Conservation (phyloP, 2,329 filamentous ascomycete species). For the Clonostachys chloroleuca region DNA sequence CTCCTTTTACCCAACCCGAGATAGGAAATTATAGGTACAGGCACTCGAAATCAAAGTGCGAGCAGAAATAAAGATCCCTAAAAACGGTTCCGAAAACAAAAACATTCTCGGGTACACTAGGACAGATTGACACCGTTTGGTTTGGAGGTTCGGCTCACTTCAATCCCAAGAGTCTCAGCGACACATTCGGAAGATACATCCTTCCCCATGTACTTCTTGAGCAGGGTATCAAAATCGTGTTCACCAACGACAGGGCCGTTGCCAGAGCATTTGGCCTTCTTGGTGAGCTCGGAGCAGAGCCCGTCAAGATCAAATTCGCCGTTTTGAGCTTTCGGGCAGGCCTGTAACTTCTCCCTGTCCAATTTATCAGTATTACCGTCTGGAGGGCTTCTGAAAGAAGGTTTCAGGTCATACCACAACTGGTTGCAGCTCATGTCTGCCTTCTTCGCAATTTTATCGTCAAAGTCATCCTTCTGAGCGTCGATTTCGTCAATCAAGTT, state of each 20-base stretch:
- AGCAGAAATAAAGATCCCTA: no score
- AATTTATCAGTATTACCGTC: neutral
- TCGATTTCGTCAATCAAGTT: conserved; percentile 78
- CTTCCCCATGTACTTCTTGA: conserved; percentile 58
- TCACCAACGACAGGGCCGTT: conserved; percentile 85
- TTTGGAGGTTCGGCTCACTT: conserved; percentile 24
- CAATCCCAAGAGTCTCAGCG: conserved; percentile 55
- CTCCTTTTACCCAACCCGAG: no score
- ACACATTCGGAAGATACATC: conserved; percentile 25
- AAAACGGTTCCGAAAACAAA: no score
- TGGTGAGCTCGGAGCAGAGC: conserved; percentile 86
- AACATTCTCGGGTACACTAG: neutral
- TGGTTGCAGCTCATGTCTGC: conserved; percentile 80
- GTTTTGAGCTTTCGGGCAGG: conserved; percentile 79
- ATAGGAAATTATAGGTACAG: no score
- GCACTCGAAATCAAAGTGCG: neutral
- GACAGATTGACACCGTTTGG: conserved; percentile 6
- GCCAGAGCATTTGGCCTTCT: conserved; percentile 94
- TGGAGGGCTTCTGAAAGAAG: neutral
- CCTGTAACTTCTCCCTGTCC: conserved; percentile 81
- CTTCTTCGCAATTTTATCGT: conserved; percentile 54
- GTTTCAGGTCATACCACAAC: conserved; percentile 70
- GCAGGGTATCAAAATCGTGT: conserved; percentile 78
- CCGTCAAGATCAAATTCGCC: conserved; percentile 93
- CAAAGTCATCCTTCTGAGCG: conserved; percentile 63